Base-by-base conservation (phyloP, 2,329 filamentous ascomycete species). In the Lizonia empirigonia region DNA sequence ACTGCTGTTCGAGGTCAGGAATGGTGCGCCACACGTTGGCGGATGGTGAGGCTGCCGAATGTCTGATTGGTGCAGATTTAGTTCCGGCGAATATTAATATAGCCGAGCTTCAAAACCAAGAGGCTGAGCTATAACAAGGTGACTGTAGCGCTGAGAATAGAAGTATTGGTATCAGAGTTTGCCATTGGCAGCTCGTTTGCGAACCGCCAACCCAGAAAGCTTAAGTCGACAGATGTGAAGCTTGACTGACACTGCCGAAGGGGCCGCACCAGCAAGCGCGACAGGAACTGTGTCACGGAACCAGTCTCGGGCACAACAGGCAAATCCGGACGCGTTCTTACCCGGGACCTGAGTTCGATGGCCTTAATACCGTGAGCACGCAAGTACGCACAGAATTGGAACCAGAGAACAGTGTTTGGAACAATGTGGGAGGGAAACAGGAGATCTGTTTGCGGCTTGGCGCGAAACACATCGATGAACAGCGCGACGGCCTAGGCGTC, bases 21-120 rank as follows among this genome's bases (percentile, higher is more conserved):
- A 30, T 23, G 36, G 32, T 38, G 51, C 47, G 59, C 55, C 55
- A 60, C 44, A 55, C 13, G 27, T 26, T 19, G 22, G 22, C 60
- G 58, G 62, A 32, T 54, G 36, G 34, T 15, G 23, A 45, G 36
- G 49, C 49, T 53, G 52, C 58, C 59, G 63, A 46, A 45, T 8
- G 29, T 22, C 12, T 50, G 37, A 34, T 51, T 40, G 49, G 40
- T 42, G 45, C 38, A 51, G 40, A 26, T 5, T 23, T 18, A 42
- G 40, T 42, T 40, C 36, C 41, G 32, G 30, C 15, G 16, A 51
- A 50, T 39, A 41, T 45, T 24, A 39, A 44, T 35, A 52, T 27
- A 38, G 39, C 37, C 37, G 35, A 53, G 52, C 44, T 52, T 49
- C 27, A 26, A 24, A 29, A 35, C 34, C 16, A 46, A 42, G 46